Conservation (phyloP, 176 grass and related monocot species). For the Oryza nivara region DNA sequence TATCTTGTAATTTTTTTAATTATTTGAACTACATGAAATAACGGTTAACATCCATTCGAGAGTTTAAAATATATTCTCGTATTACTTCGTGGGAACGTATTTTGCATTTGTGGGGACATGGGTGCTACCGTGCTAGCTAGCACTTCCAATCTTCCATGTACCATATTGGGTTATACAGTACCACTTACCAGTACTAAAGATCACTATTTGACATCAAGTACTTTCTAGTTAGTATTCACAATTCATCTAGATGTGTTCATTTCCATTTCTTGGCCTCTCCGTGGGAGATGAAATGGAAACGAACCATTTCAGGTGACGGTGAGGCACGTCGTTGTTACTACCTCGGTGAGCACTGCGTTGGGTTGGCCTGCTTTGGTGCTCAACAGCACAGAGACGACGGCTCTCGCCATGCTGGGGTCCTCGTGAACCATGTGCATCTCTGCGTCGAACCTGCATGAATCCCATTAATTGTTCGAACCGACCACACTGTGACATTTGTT, state of each 20-base stretch:
- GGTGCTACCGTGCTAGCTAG: too few relatives aligned
- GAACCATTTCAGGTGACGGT: background rate
- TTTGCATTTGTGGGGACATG: too few relatives aligned
- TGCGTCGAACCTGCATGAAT: conserved; percentile 42
- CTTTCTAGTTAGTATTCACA: too few relatives aligned
- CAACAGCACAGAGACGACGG: conserved; percentile 69
- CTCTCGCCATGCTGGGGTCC: conserved; percentile 45
- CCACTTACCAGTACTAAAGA: too few relatives aligned
- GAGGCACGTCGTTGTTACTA: background rate
- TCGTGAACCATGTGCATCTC: conserved; percentile 78
- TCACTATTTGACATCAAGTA: background rate
- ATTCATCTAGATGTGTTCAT: background rate
- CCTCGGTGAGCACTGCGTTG: conserved; percentile 45
- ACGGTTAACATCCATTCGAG: too few relatives aligned
- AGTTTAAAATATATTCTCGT: too few relatives aligned
- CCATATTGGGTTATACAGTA: background rate
- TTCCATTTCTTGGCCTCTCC: background rate
- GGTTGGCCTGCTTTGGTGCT: conserved; percentile 20
- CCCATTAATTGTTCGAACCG: background rate
- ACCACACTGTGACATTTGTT: background rate
- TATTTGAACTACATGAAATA: too few relatives aligned
- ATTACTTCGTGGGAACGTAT: too few relatives aligned
- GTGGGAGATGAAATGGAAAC: too few relatives aligned
- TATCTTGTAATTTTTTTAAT: too few relatives aligned
- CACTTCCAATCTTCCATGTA: too few relatives aligned